Conservation (phyloP, 129 eudicot genomes). For the Artemisia argyi region DNA sequence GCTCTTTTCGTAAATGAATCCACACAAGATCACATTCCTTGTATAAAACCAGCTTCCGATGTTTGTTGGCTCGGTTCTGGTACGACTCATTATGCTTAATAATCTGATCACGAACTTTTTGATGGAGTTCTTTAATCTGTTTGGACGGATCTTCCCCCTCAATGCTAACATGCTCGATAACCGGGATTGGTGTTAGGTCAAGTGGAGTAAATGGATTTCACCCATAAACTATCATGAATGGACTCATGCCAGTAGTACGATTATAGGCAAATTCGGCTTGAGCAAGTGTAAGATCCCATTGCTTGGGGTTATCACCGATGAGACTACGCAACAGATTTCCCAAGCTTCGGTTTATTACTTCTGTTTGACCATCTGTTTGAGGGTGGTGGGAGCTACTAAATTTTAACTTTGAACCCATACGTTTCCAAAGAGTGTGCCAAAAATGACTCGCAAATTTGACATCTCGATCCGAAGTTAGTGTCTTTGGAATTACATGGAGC, state of each 20-base stretch:
- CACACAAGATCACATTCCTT: not conserved
- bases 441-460: too few species aligned
- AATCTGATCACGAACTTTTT: not conserved
- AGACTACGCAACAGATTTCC: too few species aligned
- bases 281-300: too few species aligned
- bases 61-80: not conserved
- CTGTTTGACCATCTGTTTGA: too few species aligned
- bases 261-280: not conserved
- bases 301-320: too few species aligned
- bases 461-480: too few species aligned
- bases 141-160: not conserved
- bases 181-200: not conserved
- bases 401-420: too few species aligned
- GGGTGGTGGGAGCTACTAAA: too few species aligned
- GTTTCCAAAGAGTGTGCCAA: too few species aligned
- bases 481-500: too few species aligned
- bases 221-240: not conserved
- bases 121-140: not conserved
- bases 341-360: too few species aligned
- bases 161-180: not conserved
- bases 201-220: not conserved
- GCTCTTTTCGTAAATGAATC: not conserved
- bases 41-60: not conserved
- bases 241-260: not conserved
- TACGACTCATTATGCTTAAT: not conserved